Percentiles rank a stretch among this genome's conserved stretches.
These are phyloP conservation scores for Lipomyces sp. DNA, from an alignment of 805 yeast species.

Conservation along the genomic window DNA sequence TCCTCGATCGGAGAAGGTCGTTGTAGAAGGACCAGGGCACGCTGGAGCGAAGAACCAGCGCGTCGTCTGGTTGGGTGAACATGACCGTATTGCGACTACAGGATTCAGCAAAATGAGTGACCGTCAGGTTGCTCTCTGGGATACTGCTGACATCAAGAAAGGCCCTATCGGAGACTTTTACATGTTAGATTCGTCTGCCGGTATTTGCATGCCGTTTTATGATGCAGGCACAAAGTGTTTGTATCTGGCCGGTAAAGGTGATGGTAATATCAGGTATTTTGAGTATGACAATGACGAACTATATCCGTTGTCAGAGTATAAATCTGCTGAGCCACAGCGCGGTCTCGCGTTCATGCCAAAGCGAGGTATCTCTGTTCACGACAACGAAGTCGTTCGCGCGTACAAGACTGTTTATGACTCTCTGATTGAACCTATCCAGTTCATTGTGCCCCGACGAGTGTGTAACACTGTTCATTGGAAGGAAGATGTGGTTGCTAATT, in stretches of 20 bases:
- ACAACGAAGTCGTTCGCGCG: slow-evolving; percentile 80
- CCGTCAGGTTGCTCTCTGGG: slow-evolving; percentile 96
- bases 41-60: slow-evolving; percentile 90
- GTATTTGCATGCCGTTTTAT: slow-evolving; percentile 88
- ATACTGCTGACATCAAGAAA: slow-evolving; percentile 66
- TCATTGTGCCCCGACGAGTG: slow-evolving; percentile 84
- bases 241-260: slow-evolving; percentile 89
- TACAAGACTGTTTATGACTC: slow-evolving; percentile 89
- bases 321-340: slow-evolving; percentile 90
- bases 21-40: slow-evolving; percentile 88
- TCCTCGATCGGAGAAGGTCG: slow-evolving; percentile 69
- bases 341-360: slow-evolving; percentile 93
- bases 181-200: slow-evolving; percentile 86
- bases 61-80: slow-evolving; percentile 86
- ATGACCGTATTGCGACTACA: slow-evolving; percentile 85
- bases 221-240: slow-evolving; percentile 81
- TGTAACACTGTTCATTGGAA: background rate
- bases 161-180: slow-evolving; percentile 93
- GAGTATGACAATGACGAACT: slow-evolving; percentile 82
- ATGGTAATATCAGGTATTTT: slow-evolving; percentile 93
- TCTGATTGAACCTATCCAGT: slow-evolving; percentile 86
- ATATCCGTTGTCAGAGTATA: slow-evolving; percentile 83
- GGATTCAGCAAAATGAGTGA: slow-evolving; percentile 93
- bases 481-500: background rate
- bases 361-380: slow-evolving; percentile 73